Evolutionary conservation across 768 basidiomycete genomes (phyloP).

Genomic region (Calocera viscosa): DNA sequence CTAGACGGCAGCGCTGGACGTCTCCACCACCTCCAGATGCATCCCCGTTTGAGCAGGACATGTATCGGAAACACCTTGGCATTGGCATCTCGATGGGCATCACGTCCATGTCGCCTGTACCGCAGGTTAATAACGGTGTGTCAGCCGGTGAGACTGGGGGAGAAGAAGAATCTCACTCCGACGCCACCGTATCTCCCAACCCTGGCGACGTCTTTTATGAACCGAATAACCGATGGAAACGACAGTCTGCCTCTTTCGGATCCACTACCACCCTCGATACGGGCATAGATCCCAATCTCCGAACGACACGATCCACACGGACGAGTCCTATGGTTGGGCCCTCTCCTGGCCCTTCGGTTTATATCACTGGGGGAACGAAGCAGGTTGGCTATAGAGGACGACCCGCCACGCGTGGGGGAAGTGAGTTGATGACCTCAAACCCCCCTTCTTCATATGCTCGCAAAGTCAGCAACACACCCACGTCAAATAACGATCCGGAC

Average conservation of each 20-base stretch:
- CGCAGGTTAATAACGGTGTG: neutral
- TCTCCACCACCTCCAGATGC: conserved; percentile 74
- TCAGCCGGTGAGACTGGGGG: neutral
- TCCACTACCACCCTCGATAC: neutral
- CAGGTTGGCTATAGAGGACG: neutral
- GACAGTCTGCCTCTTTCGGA: neutral
- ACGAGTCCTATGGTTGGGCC: neutral
- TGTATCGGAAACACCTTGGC: conserved; percentile 58
- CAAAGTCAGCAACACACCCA: neutral
- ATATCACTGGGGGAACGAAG: neutral
- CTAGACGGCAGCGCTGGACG: conserved; percentile 69
- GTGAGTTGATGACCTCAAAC: neutral
- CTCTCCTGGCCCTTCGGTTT: neutral
- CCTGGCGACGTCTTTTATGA: neutral
- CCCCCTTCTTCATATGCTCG: neutral
- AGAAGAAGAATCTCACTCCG: neutral
- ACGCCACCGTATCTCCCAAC: neutral
- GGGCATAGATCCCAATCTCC: neutral
- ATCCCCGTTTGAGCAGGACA: conserved; percentile 47
- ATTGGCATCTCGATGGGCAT: conserved; percentile 49
- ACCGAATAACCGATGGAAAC: neutral
- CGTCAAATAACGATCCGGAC: neutral
- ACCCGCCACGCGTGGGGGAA: neutral
- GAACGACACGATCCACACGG: neutral
- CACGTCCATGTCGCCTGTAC: neutral